These are phyloP conservation scores for Lachnum nothofagi DNA, from an alignment of 2,329 filamentous ascomycete genomes.

Conservation along the genomic window DNA sequence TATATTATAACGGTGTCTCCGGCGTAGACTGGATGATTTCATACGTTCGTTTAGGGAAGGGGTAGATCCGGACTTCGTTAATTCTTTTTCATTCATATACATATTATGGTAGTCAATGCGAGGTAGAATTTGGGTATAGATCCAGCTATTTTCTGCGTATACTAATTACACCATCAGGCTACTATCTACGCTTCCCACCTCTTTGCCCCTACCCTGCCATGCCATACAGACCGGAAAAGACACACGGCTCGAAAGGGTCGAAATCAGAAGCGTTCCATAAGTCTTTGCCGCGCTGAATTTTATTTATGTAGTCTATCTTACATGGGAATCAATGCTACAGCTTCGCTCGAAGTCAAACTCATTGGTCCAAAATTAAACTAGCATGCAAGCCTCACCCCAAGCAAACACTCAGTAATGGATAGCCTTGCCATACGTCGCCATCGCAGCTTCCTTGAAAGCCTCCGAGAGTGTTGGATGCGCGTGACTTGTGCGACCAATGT, in stretches of 20 bases:
- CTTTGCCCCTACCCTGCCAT: too few species aligned
- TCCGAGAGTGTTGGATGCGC: slow-evolving; percentile 84
- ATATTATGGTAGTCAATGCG: too few species aligned
- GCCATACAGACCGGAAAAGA: too few species aligned
- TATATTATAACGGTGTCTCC: too few species aligned
- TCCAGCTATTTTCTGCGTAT: too few species aligned
- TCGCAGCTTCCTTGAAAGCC: slow-evolving; percentile 99
- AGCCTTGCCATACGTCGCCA: slow-evolving; percentile 91
- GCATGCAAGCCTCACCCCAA: background rate
- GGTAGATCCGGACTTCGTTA: background rate
- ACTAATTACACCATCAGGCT: too few species aligned
- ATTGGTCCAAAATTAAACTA: slow-evolving; percentile 4
- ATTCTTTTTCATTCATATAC: background rate
- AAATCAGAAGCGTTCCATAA: too few species aligned
- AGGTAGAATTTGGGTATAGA: too few species aligned
- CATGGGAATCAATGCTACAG: slow-evolving; percentile 21
- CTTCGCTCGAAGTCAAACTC: background rate
- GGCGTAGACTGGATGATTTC: too few species aligned
- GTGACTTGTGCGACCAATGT: slow-evolving; percentile 90
- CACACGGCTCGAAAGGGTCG: too few species aligned
- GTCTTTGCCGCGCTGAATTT: background rate
- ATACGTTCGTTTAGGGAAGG: background rate
- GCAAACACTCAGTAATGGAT: slow-evolving; percentile 73
- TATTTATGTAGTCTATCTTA: slow-evolving; percentile 29
- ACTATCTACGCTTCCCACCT: too few species aligned